Evolutionary conservation across 768 basidiomycete species (phyloP).

Genomic region (Rhodotorula diobovata): DNA sequence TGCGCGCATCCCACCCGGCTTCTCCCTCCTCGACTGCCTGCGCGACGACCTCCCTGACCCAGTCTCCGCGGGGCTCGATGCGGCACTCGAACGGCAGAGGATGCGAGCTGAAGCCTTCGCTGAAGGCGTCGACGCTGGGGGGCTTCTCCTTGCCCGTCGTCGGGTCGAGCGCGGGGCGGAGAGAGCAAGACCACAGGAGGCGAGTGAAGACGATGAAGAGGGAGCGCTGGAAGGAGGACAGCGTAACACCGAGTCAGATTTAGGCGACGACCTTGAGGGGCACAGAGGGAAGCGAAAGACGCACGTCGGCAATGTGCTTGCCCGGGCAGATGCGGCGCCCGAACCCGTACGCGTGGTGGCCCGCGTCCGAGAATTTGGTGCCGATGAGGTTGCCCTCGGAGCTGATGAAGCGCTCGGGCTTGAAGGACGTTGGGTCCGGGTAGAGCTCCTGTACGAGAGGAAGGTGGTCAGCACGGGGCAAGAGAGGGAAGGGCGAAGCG

Average conservation of each 20-base stretch:
- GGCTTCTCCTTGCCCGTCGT: conserved; percentile 3
- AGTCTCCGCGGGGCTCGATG: conserved; percentile 1
- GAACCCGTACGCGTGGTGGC: conserved; percentile 22
- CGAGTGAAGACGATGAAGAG: conserved; percentile 34
- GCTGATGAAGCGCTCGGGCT: conserved; percentile 35
- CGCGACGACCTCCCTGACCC: conserved; percentile 1
- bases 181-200: conserved; percentile 16
- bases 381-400: conserved; percentile 25
- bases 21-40: background rate
- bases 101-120: conserved; percentile 31
- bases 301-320: conserved; percentile 21
- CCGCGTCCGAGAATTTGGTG: conserved; percentile 22
- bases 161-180: conserved; percentile 15
- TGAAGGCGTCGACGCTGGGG: conserved; percentile 23
- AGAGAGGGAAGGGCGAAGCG: background rate
- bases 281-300: background rate
- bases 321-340: conserved; percentile 10
- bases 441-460: conserved; percentile 12
- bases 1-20: background rate
- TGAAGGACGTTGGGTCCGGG: conserved; percentile 32
- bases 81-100: conserved; percentile 28
- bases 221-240: conserved; percentile 4
- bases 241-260: too few relatives aligned
- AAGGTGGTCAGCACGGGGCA: background rate
- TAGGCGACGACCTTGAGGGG: background rate